Conservation (phyloP, 2,329 filamentous ascomycete species). For the Thermothelomyces thermophilus region DNA sequence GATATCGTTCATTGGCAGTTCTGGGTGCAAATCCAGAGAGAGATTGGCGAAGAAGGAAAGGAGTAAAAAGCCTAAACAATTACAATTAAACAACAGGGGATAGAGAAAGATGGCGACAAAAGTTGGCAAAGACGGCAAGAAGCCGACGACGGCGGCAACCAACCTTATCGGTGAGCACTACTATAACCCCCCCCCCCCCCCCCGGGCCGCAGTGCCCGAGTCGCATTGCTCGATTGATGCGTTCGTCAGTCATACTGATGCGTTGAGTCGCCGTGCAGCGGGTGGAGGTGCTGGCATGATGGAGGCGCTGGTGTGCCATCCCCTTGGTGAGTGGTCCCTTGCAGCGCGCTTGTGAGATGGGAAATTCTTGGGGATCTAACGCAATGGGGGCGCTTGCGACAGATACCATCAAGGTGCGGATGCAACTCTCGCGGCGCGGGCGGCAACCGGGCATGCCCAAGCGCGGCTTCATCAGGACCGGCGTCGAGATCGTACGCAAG, state of each 20-base stretch:
- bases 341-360: neutral
- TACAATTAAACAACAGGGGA: constrained; percentile 3
- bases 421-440: constrained; percentile 90
- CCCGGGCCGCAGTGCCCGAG: too few relatives aligned
- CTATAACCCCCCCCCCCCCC: too few relatives aligned
- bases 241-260: constrained; percentile 21
- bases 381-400: neutral
- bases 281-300: constrained; percentile 98
- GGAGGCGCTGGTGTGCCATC: constrained; percentile 95
- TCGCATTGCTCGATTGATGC: too few relatives aligned
- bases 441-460: constrained; percentile 75
- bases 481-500: constrained; percentile 75
- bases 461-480: constrained; percentile 82
- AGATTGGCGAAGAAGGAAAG: neutral
- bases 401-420: constrained; percentile 95
- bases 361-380: neutral
- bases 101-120: constrained; percentile 36
- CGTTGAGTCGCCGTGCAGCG: constrained; percentile 45
- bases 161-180: constrained; percentile 75
- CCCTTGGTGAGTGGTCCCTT: constrained; percentile 57
- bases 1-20: neutral
- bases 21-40: neutral
- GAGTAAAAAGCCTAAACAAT: too few relatives aligned
- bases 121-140: constrained; percentile 51
- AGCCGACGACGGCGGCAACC: constrained; percentile 76